Evolutionary conservation across 305 asterid genomes (phyloP), one percentile per base, ranked within the genome.

Genomic region (Lippia alba): DNA sequence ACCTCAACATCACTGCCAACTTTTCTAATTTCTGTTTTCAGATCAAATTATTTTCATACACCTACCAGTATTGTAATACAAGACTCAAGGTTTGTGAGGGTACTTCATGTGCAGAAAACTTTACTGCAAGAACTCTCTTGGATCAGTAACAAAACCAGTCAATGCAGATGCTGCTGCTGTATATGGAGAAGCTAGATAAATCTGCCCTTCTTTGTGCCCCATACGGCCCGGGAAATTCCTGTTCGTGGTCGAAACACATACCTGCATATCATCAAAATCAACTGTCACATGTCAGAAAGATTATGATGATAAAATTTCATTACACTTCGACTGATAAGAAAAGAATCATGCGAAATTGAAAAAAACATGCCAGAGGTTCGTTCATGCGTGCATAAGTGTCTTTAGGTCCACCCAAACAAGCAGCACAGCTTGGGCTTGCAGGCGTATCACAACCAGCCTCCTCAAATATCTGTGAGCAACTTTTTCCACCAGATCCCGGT

Each of bases 391-490:
- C 97, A 12, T 94, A 90, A 15, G 96, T 94, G 81, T 94, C 99
- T 73, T 73, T 79, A 2, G 99, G 96, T 24, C 97, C 96, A 30
- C 97, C 95, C 83, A 91, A 69, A 79, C 97, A 91, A 75, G 99
- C 99, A 72, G 90, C 93, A 20, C 99, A 94, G 45, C 91, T 82
- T 32, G 97, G 97, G 83, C 97, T 91, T 16, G 97, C 72, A 24
- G 99, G 99, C 6, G 97, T 89, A 79, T 91, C 97, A 44, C 99
- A 94, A 50, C 96, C 96, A 34, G 95, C 99, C 78, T 94, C 99
- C 74, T 91, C 93, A 66, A 91, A 94, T 70, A 91, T 91, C 82
- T 91, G 96, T 3, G 96, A 87, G 75, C 99, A 91, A 30, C 96
- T 94, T 76, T 88, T 89, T 36, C 98, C 98, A 9, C 91, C 94